Percentiles rank a stretch among this genome's conserved stretches.
These are phyloP conservation scores for Acacia acuminata DNA, from an alignment of 306 rosid species.

Conservation along the genomic window DNA sequence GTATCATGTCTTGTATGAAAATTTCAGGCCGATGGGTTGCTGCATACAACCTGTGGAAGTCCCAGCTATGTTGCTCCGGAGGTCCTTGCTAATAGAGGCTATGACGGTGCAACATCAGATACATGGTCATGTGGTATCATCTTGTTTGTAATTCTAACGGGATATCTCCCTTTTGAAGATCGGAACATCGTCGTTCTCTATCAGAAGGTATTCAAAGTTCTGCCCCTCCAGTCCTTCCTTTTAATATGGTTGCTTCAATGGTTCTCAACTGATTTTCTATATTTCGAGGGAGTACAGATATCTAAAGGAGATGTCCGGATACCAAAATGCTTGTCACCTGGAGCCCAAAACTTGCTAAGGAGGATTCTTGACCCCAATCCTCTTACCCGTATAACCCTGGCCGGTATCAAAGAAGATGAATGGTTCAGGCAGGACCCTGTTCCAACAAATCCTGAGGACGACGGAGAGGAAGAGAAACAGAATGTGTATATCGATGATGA, in stretches of 20 bases:
- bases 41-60: conserved; percentile 97
- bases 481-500: conserved; percentile 44
- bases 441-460: conserved; percentile 58
- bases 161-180: conserved; percentile 91
- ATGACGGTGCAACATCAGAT: conserved; percentile 89
- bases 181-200: conserved; percentile 88
- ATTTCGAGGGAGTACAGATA: conserved; percentile 44
- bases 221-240: neutral
- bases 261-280: neutral
- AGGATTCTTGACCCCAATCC: conserved; percentile 86
- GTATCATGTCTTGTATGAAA: conserved; percentile 15
- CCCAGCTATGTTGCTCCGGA: conserved; percentile 99
- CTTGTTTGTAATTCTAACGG: conserved; percentile 78
- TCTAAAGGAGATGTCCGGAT: conserved; percentile 65
- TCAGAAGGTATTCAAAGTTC: conserved; percentile 59
- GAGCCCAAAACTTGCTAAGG: conserved; percentile 60
- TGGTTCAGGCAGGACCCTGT: conserved; percentile 72
- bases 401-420: conserved; percentile 64
- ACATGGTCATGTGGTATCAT: conserved; percentile 96
- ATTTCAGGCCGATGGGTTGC: conserved; percentile 76
- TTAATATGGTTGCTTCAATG: neutral
- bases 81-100: conserved; percentile 81
- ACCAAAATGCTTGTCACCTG: conserved; percentile 74
- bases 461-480: conserved; percentile 74
- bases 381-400: conserved; percentile 58